A percentile compares a stretch with the other conserved stretches of the same genome.
These are phyloP conservation scores for Cenchrus purpureus DNA, from an alignment of 176 grass and related monocot species.

Conservation along the genomic window DNA sequence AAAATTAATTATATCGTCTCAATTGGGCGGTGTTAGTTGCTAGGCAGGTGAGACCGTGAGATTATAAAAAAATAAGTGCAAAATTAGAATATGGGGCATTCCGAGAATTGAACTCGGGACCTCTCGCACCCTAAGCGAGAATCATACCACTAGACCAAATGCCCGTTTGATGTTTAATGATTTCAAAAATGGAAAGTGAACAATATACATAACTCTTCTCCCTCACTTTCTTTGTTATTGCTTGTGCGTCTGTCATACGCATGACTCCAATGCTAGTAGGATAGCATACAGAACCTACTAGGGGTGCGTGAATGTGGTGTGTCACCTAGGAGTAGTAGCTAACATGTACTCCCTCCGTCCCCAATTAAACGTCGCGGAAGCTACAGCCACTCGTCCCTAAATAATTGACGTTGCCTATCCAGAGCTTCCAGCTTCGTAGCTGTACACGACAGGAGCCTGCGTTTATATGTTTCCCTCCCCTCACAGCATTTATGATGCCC, in stretches of 20 bases:
- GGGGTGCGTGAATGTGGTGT: background rate
- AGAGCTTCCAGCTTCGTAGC: no score
- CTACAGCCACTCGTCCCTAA: no score
- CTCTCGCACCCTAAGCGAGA: conserved; percentile 98
- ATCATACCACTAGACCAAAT: conserved; percentile 99
- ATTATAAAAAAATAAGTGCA: no score
- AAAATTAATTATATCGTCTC: background rate
- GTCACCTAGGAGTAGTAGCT: no score
- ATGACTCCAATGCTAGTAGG: background rate
- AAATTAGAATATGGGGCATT: no score
- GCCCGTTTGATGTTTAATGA: conserved; percentile 13
- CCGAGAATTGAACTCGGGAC: conserved; percentile 90
- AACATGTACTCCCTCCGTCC: no score
- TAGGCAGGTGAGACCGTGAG: background rate
- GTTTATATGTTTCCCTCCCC: no score
- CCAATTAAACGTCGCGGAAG: no score
- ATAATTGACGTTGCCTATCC: no score
- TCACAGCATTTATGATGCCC: no score
- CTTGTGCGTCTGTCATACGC: background rate
- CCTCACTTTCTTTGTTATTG: background rate
- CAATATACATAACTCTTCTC: background rate
- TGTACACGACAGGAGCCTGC: no score
- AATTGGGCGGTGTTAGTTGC: background rate
- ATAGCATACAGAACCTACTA: background rate
- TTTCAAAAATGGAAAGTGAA: no score